These are phyloP conservation scores for Alternaria sp. DNA, from an alignment of 2,329 filamentous ascomycete species.

Conservation along the genomic window DNA sequence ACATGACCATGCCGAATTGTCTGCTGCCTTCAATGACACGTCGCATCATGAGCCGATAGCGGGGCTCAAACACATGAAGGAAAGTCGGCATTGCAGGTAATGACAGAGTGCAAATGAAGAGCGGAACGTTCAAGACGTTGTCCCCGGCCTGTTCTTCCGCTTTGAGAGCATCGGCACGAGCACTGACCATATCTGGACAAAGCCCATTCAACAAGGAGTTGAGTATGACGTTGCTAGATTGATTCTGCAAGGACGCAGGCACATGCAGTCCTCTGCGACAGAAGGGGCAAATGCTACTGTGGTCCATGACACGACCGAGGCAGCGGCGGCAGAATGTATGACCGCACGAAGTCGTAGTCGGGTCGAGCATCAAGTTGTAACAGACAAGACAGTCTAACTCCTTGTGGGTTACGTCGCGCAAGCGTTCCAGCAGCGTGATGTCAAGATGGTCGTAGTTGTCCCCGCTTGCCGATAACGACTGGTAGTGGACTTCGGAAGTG, in stretches of 20 bases:
- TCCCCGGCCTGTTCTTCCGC: slow-evolving; percentile 63
- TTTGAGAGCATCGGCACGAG: slow-evolving; percentile 63
- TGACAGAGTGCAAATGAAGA: slow-evolving; percentile 83
- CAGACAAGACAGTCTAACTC: slow-evolving; percentile 91
- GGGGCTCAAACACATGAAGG: slow-evolving; percentile 89
- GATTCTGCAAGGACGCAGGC: slow-evolving; percentile 56
- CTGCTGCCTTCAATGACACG: slow-evolving; percentile 74
- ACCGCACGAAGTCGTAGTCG: slow-evolving; percentile 83
- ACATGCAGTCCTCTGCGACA: slow-evolving; percentile 72
- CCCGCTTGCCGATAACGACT: slow-evolving; percentile 42
- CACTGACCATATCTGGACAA: slow-evolving; percentile 68
- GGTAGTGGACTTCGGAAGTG: slow-evolving; percentile 63
- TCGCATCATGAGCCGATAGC: slow-evolving; percentile 88
- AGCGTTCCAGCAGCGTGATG: slow-evolving; percentile 58
- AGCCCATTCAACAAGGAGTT: slow-evolving; percentile 68
- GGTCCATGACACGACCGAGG: slow-evolving; percentile 76
- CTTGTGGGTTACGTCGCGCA: slow-evolving; percentile 67
- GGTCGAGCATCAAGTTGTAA: slow-evolving; percentile 80
- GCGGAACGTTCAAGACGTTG: slow-evolving; percentile 64
- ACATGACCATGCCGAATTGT: slow-evolving; percentile 86
- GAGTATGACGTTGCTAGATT: slow-evolving; percentile 69
- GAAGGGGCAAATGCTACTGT: slow-evolving; percentile 78
- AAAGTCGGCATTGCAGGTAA: slow-evolving; percentile 85
- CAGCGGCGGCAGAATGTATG: slow-evolving; percentile 89
- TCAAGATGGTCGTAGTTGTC: slow-evolving; percentile 55